Evolutionary conservation across 2,329 filamentous ascomycete genomes (phyloP).

Genomic region (Aplosporella prunicola): DNA sequence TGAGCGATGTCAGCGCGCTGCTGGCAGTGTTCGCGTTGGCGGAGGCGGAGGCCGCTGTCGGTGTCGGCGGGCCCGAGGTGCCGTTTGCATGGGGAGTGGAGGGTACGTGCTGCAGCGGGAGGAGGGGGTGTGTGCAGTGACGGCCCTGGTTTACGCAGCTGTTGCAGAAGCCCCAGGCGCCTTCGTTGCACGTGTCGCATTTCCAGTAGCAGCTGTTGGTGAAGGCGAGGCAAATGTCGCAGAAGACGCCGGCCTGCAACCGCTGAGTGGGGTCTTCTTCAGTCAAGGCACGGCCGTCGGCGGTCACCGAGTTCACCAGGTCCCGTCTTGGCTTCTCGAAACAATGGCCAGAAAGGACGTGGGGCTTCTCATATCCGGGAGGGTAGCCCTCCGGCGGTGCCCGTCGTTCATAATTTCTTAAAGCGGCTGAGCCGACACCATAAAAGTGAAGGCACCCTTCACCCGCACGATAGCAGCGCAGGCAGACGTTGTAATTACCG

Average conservation of each 20-base stretch:
- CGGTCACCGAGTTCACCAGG: conserved; percentile 3
- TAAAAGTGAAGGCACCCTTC: conserved; percentile 80
- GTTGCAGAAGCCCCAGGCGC: conserved; percentile 92
- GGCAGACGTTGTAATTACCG: conserved; percentile 70
- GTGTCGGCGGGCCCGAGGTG: too few species aligned
- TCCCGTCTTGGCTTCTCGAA: conserved; percentile 25
- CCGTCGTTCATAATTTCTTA: conserved; percentile 50
- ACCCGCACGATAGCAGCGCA: conserved; percentile 66
- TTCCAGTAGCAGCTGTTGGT: conserved; percentile 85
- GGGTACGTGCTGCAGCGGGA: conserved; percentile 59
- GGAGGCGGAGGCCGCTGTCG: conserved; percentile 20
- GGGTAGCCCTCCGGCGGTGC: conserved; percentile 33
- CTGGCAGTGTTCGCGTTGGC: conserved; percentile 23
- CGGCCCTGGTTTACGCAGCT: conserved; percentile 73
- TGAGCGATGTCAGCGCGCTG: conserved; percentile 31
- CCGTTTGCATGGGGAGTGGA: conserved; percentile 8
- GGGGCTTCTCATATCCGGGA: conserved; percentile 37
- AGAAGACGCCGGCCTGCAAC: conserved; percentile 75
- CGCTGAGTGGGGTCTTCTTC: conserved; percentile 57
- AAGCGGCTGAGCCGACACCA: conserved; percentile 70
- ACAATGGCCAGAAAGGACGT: conserved; percentile 41
- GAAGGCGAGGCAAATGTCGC: conserved; percentile 61
- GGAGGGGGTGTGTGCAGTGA: conserved; percentile 71
- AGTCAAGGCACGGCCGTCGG: conserved; percentile 15
- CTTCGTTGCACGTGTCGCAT: conserved; percentile 77